Percentiles rank a stretch among this genome's conserved stretches.
Evolutionary conservation across 768 basidiomycete genomes (phyloP).

Genomic region (Suillus placidus): DNA sequence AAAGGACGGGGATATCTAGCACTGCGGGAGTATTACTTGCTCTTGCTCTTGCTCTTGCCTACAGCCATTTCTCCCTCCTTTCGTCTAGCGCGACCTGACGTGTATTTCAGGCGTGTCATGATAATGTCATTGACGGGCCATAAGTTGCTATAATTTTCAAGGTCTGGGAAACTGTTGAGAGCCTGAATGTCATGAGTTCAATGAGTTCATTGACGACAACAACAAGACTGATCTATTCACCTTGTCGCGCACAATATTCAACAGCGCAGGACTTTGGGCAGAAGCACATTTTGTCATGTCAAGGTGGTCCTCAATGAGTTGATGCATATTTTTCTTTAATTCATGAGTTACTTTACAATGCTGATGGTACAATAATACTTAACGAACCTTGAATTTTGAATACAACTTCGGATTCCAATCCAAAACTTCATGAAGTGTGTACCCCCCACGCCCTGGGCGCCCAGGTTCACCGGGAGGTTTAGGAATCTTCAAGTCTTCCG

Average conservation of each 20-base stretch:
- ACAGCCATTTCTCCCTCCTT: conserved; percentile 8
- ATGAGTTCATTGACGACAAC: background rate
- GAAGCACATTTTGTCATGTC: conserved; percentile 16
- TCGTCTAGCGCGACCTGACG: background rate
- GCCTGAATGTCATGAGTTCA: conserved; percentile 1
- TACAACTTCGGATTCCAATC: conserved; percentile 23
- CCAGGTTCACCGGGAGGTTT: conserved; percentile 19
- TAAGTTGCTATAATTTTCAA: conserved; percentile 12
- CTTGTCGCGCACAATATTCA: background rate
- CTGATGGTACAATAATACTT: background rate
- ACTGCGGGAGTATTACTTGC: too few species aligned
- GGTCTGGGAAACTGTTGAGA: conserved; percentile 7
- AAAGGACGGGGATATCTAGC: background rate
- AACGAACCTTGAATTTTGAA: conserved; percentile 23
- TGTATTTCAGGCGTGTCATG: conserved; percentile 21
- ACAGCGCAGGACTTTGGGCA: conserved; percentile 1
- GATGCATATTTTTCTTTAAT: conserved; percentile 4
- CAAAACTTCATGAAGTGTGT: conserved; percentile 24
- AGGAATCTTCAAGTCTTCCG: too few species aligned
- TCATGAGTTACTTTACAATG: background rate
- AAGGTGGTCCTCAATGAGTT: conserved; percentile 13
- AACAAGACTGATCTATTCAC: background rate
- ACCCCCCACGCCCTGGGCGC: conserved; percentile 26
- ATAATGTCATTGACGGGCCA: conserved; percentile 17
- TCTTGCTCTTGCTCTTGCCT: background rate